phyloP scores from a whole-genome alignment of 257 asterid genomes.

The Buddleja alternifolia region DNA sequence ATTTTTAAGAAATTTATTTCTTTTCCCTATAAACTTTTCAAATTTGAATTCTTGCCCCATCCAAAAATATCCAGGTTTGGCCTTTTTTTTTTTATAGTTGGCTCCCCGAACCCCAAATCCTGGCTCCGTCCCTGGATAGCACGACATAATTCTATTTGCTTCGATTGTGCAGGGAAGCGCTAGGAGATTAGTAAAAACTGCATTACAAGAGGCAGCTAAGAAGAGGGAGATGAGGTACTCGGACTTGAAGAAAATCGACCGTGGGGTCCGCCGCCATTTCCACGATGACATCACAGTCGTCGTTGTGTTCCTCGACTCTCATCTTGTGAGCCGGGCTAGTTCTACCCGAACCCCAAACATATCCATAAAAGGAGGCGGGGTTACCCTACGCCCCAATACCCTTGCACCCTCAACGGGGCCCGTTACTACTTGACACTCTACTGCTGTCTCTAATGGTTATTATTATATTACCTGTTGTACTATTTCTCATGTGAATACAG shows the following conservation, averaged over 20 bases:
- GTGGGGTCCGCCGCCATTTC: conserved; percentile 89
- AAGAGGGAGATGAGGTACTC: conserved; percentile 95
- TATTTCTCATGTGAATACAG: conserved; percentile 41
- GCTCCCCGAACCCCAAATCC: too few relatives aligned
- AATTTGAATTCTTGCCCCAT: too few relatives aligned
- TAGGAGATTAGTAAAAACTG: conserved; percentile 73
- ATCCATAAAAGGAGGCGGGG: conserved; percentile 73
- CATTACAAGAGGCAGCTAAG: conserved; percentile 86
- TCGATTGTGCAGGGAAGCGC: conserved; percentile 71
- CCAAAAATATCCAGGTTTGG: too few relatives aligned
- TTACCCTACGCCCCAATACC: conserved; percentile 45
- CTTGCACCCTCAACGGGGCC: conserved; percentile 53
- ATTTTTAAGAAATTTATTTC: too few relatives aligned
- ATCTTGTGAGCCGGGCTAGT: conserved; percentile 75
- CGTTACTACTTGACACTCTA: conserved; percentile 35
- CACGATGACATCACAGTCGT: conserved; percentile 86
- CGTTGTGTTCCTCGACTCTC: conserved; percentile 72
- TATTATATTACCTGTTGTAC: conserved; percentile 35
- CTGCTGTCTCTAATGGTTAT: conserved; percentile 18
- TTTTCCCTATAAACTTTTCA: too few relatives aligned
- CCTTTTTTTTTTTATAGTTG: too few relatives aligned
- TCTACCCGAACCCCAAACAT: conserved; percentile 49
- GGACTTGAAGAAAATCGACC: conserved; percentile 83
- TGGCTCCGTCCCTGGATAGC: too few relatives aligned
- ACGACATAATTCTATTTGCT: background rate